These are phyloP conservation scores for Fusarium siculi DNA, from an alignment of 2,329 filamentous ascomycete genomes.

Conservation along the genomic window DNA sequence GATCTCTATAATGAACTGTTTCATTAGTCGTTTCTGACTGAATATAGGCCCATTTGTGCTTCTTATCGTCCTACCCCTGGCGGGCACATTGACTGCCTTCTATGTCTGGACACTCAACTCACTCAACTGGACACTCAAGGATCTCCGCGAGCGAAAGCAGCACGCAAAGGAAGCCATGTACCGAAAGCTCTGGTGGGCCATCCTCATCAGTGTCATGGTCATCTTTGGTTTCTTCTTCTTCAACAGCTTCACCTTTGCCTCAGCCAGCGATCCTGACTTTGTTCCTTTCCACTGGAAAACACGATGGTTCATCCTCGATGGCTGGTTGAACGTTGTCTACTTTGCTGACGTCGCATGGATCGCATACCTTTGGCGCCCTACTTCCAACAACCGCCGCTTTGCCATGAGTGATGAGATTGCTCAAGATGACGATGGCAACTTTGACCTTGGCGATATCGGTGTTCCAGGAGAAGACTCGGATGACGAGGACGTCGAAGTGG, in stretches of 20 bases:
- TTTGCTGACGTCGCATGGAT: constrained; percentile 92
- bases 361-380: constrained; percentile 96
- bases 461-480: constrained; percentile 72
- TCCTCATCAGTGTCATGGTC: constrained; percentile 88
- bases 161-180: constrained; percentile 96
- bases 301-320: constrained; percentile 95
- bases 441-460: constrained; percentile 93
- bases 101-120: constrained; percentile 99
- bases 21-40: constrained; percentile 32
- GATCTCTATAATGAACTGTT: constrained; percentile 35
- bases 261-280: constrained; percentile 84
- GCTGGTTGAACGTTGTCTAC: constrained; percentile 97
- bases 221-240: constrained; percentile 99
- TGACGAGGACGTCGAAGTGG: constrained; percentile 64
- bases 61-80: constrained; percentile 91
- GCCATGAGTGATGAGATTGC: constrained; percentile 99
- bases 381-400: constrained; percentile 94
- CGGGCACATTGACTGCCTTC: constrained; percentile 92
- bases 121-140: constrained; percentile 93
- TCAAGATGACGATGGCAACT: constrained; percentile 94
- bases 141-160: constrained; percentile 94
- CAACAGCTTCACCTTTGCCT: constrained; percentile 95
- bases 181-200: constrained; percentile 98
- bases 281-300: constrained; percentile 98
- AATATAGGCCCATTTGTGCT: constrained; percentile 81